These are phyloP conservation scores for Aureobasidium sp. DNA, from an alignment of 2,329 filamentous ascomycete species.

Conservation along the genomic window DNA sequence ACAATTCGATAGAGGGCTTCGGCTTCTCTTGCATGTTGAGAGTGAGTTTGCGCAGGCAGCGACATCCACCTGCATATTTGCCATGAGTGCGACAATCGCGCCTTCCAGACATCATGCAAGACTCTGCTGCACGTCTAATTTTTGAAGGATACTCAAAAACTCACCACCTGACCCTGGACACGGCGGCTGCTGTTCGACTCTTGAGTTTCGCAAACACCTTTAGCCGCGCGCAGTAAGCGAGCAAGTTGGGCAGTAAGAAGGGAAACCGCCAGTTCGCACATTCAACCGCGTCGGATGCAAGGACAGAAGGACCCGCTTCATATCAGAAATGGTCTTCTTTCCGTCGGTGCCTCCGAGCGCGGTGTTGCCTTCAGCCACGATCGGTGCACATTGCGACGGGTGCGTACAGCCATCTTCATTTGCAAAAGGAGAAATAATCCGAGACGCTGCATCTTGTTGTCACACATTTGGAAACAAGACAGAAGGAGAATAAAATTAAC, in stretches of 20 bases:
- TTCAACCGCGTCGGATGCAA: constrained; percentile 10
- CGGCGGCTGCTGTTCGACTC: not conserved
- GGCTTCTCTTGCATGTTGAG: not conserved
- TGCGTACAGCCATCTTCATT: not conserved
- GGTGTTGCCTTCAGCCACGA: not conserved
- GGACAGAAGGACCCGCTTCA: not conserved
- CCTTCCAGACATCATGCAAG: not conserved
- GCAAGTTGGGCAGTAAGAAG: not conserved
- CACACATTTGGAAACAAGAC: not conserved
- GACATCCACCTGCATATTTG: constrained; percentile 3
- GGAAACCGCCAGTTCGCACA: not conserved
- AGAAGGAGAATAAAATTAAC: not conserved
- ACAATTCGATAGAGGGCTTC: not conserved
- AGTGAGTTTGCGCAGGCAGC: not conserved
- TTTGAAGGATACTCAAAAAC: not conserved
- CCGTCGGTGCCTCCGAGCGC: not conserved
- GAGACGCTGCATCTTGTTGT: not conserved
- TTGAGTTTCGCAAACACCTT: not conserved
- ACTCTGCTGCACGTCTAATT: not conserved
- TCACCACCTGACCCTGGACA: not conserved
- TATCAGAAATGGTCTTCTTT: constrained; percentile 1
- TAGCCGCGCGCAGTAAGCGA: constrained; percentile 11
- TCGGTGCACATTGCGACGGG: not conserved
- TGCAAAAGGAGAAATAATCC: not conserved
- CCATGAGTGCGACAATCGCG: constrained; percentile 4